Base-by-base conservation (phyloP, 2,329 filamentous ascomycete genomes). In the Colletotrichum horii region DNA sequence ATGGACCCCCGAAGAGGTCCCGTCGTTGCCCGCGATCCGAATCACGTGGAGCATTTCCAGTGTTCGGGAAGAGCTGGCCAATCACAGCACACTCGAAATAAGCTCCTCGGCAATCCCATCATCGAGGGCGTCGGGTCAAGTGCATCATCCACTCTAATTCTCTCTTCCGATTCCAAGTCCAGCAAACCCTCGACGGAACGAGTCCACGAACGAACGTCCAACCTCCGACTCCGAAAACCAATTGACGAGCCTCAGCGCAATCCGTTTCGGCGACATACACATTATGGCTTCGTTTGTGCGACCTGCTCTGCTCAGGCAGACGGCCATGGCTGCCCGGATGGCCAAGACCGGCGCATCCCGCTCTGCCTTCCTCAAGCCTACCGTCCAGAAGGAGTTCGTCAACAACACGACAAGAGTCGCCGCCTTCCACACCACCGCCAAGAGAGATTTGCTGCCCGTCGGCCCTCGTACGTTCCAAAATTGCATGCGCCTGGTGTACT, bases 381-480 rank as follows among this genome's bases (percentile, higher is more conserved):
- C 78, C 32, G 52, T 68, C 52, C 70, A 68, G 52, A 67, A 60
- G 52, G 67, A 80, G 77, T 78, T 82, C 74, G 79, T 83, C 71
- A 81, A 80, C 77, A 83, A 85, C 78, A 81, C 84, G 76, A 85
- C 87, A 79, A 89, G 92, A 84, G 89, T 93, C 81, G 93, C 96
- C 79, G 93, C 94, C 80, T 98, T 99, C 91, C 96, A 98, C 87
- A 95, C 94, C 82, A 95, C 95, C 56, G 90, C 92, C 85, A 91
- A 91, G 86, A 91, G 92, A 85, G 89, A 90, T 83, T 93, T 96
- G 82, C 90, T 99, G 74, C 95, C 96, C 76, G 93, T 96, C 71
- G 91, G 94, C 79, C 96, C 96, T 82, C 97, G 96, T 97, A 89
- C 87, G 94, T 91, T 48, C 28, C 14, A 15, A 30, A 22, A 30